These are phyloP conservation scores for Yamadazyma atlantica DNA, from an alignment of 1,139 yeast genomes.

Conservation along the genomic window DNA sequence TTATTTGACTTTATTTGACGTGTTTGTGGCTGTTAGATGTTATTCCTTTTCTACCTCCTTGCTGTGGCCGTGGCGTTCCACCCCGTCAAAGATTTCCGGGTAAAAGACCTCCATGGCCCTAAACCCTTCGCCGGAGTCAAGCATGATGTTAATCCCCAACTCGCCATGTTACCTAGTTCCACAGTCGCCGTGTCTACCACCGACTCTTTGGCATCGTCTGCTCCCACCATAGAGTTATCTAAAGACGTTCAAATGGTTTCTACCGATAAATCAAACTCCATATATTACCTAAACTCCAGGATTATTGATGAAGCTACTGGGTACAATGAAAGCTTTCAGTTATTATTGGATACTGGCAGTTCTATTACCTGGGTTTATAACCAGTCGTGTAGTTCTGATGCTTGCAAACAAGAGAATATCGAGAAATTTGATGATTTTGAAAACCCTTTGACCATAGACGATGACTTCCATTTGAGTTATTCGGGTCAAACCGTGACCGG, in stretches of 20 bases:
- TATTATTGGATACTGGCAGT: conserved; percentile 66
- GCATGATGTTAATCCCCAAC: conserved; percentile 1
- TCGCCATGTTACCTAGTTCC: conserved; percentile 8
- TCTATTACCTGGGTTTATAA: conserved; percentile 66
- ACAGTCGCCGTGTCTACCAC: conserved; percentile 14
- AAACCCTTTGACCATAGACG: conserved; percentile 11
- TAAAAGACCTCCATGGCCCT: too few relatives aligned
- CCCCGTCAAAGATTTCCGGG: conserved; percentile 21
- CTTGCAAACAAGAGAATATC: conserved; percentile 34
- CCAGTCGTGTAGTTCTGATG: conserved; percentile 43
- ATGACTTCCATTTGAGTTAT: conserved; percentile 48
- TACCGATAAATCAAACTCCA: conserved; percentile 27
- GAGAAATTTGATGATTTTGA: conserved; percentile 23
- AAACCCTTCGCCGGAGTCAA: too few relatives aligned
- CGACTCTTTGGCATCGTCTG: conserved; percentile 13
- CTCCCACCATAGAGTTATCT: conserved; percentile 21
- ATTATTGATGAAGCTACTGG: conserved; percentile 22
- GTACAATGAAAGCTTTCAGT: conserved; percentile 41
- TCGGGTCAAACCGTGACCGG: conserved; percentile 60
- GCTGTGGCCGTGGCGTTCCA: conserved; percentile 13
- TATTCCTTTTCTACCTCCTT: too few relatives aligned
- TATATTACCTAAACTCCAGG: conserved; percentile 24
- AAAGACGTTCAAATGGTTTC: conserved; percentile 23
- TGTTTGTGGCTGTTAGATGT: conserved; percentile 2
- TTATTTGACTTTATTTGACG: background rate